Base-by-base conservation (phyloP, 139 green algal genomes). In the Chlorella sp. region DNA sequence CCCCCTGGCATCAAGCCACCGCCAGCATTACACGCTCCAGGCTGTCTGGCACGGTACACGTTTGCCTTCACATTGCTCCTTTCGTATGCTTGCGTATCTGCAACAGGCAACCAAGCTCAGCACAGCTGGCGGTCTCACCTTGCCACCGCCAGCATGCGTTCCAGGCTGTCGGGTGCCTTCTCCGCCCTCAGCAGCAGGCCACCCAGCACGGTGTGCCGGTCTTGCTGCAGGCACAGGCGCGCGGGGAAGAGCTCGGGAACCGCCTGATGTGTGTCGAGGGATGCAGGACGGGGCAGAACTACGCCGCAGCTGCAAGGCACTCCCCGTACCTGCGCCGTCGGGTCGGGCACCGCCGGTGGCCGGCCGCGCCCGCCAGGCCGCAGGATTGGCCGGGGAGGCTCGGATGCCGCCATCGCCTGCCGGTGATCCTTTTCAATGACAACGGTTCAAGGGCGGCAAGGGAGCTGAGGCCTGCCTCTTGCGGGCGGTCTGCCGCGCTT, bases 61-160 rank as follows among this genome's bases (percentile, higher is more conserved):
- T n/a, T n/a, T n/a, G n/a, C n/a, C n/a, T n/a, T n/a, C n/a, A n/a
- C n/a, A n/a, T n/a, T n/a, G n/a, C n/a, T n/a, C n/a, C n/a, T n/a
- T n/a, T n/a, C n/a, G n/a, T n/a, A n/a, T n/a, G n/a, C n/a, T n/a
- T n/a, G n/a, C n/a, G n/a, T n/a, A n/a, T n/a, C n/a, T n/a, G n/a
- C n/a, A n/a, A n/a, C n/a, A n/a, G n/a, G n/a, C n/a, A n/a, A n/a
- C n/a, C n/a, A n/a, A n/a, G n/a, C n/a, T n/a, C n/a, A n/a, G n/a
- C n/a, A n/a, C n/a, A n/a, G n/a, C n/a, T n/a, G n/a, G n/a, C 39
- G 34, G 37, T 28, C 81, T 42, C 39, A 75, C 86, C 86, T 80
- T 30, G 39, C 81, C 30, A 90, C 64, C 1, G 87, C 87, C 78
- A 90, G 87, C 64, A 90, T 90, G 79, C 88, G 80, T 68, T 91